Percentiles rank a stretch among this genome's conserved stretches.
These are phyloP conservation scores for Aristolochia californica DNA, from an alignment of 164 flowering plant species.

Conservation along the genomic window DNA sequence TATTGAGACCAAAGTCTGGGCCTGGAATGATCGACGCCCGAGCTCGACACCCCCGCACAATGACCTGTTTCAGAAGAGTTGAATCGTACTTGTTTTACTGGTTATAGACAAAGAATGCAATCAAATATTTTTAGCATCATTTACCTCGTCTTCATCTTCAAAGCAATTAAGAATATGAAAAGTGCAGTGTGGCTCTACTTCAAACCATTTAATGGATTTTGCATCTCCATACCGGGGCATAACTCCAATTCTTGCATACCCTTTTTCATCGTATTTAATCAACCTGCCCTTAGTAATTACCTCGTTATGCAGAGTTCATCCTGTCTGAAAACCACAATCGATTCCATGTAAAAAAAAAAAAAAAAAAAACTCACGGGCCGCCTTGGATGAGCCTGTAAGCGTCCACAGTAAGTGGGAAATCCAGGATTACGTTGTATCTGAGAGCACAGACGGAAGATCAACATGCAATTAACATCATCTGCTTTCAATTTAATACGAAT, in stretches of 20 bases:
- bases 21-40: slow-evolving; percentile 48
- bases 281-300: slow-evolving; percentile 21
- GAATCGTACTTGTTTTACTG: no score
- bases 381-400: slow-evolving; percentile 34
- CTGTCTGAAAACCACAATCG: background rate
- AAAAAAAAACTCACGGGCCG: slow-evolving; percentile 39
- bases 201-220: slow-evolving; percentile 45
- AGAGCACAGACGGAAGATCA: background rate
- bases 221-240: slow-evolving; percentile 61
- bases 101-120: no score
- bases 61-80: slow-evolving; percentile 26
- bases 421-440: slow-evolving; percentile 60
- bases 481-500: no score
- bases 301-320: background rate
- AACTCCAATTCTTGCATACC: slow-evolving; percentile 49
- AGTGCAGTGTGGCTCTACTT: slow-evolving; percentile 33
- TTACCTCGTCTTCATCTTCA: slow-evolving; percentile 56
- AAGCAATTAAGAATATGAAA: slow-evolving; percentile 54
- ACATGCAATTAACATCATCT: background rate
- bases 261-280: slow-evolving; percentile 34
- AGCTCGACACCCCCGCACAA: slow-evolving; percentile 50
- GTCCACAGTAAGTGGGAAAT: slow-evolving; percentile 40
- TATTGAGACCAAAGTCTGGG: slow-evolving; percentile 38
- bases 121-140: background rate
- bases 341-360: background rate